Percentiles rank a stretch among this genome's conserved stretches.
Conservation (phyloP, 78 protist genomes). For the Neovahlkampfia damariscottae region DNA sequence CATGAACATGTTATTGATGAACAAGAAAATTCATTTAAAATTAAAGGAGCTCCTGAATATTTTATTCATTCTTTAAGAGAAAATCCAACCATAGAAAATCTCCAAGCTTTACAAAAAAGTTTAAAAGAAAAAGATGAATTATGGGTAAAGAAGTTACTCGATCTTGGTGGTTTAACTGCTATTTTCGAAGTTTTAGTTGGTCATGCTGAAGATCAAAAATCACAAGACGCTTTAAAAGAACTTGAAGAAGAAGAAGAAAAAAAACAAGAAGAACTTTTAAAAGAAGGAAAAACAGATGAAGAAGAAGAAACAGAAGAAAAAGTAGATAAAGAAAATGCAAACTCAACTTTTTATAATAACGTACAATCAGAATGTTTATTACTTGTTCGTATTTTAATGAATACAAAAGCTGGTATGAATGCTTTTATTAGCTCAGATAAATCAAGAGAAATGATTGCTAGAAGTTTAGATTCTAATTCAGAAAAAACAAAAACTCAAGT, state of each 20-base stretch:
- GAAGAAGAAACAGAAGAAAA: not conserved
- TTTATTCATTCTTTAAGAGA: not conserved
- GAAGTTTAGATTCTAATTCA: not conserved
- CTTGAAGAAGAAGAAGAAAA: not conserved
- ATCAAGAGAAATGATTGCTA: not conserved
- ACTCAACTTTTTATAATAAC: not conserved
- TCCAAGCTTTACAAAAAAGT: not conserved
- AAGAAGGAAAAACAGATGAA: not conserved
- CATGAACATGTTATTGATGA: not conserved
- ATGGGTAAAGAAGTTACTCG: not conserved
- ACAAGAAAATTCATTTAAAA: not conserved
- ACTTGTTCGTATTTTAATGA: not conserved
- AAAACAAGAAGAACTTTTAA: not conserved
- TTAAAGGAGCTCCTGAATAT: not conserved
- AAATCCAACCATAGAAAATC: not conserved
- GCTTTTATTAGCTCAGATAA: not conserved
- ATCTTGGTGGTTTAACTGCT: not conserved
- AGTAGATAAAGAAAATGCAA: not conserved
- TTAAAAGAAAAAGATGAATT: not conserved
- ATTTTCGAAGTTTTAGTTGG: not conserved
- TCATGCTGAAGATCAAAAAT: not conserved
- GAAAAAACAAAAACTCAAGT: not conserved
- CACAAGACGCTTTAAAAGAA: not conserved
- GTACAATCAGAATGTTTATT: not conserved
- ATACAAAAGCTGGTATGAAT: not conserved